A percentile compares a stretch with the other conserved stretches of the same genome.
Evolutionary conservation across 208 protist genomes (phyloP).

Genomic region (Tritrichomonas foetus): DNA sequence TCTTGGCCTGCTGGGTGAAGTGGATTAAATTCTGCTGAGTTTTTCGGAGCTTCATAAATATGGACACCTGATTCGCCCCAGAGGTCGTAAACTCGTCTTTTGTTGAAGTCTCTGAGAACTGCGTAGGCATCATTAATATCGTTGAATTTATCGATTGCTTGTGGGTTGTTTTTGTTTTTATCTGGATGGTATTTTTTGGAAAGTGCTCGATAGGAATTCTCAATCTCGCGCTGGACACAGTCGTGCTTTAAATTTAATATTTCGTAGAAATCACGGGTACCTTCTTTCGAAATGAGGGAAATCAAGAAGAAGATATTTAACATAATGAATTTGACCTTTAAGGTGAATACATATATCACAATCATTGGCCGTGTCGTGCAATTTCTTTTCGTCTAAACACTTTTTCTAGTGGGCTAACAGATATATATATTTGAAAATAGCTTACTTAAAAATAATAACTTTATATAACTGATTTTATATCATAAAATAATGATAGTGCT

Average conservation of each 20-base stretch:
- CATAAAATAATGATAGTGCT: too few relatives aligned
- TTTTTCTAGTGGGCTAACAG: too few relatives aligned
- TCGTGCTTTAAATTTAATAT: neutral
- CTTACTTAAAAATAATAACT: too few relatives aligned
- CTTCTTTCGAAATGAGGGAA: neutral
- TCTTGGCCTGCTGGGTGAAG: neutral
- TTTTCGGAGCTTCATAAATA: neutral
- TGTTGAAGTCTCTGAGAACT: neutral
- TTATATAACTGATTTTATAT: too few relatives aligned
- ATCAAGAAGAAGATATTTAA: neutral
- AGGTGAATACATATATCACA: too few relatives aligned
- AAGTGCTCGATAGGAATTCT: neutral
- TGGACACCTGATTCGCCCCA: neutral
- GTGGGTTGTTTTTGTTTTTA: neutral
- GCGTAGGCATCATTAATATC: conserved; percentile 20
- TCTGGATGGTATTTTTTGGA: conserved; percentile 24
- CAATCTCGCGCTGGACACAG: neutral
- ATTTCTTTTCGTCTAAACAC: too few relatives aligned
- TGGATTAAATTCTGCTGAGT: neutral
- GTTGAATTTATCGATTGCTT: neutral
- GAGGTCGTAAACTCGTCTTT: neutral
- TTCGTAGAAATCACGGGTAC: neutral
- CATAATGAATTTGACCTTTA: too few relatives aligned
- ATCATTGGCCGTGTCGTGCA: too few relatives aligned
- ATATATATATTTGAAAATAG: too few relatives aligned